Conservation (phyloP, 306 rosid species). For the Prunus padus region DNA sequence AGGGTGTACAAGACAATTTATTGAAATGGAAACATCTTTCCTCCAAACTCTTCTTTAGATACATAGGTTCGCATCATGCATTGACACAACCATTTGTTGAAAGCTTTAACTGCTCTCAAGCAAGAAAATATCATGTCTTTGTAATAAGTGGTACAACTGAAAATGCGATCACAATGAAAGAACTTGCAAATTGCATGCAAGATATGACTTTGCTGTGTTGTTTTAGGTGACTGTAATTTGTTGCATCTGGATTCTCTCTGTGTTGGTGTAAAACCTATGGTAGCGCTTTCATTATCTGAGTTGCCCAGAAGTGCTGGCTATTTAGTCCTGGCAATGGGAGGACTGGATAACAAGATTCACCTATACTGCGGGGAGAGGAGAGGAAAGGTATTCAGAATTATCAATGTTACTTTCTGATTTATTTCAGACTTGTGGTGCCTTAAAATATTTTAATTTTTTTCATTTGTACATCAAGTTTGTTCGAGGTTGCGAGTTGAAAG, state of each 20-base stretch:
- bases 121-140: neutral
- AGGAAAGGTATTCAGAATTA: slow-evolving; percentile 58
- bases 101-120: neutral
- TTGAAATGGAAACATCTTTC: neutral
- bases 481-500: slow-evolving; percentile 82
- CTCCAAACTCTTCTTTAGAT: neutral
- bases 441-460: slow-evolving; percentile 17
- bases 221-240: slow-evolving; percentile 73
- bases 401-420: slow-evolving; percentile 19
- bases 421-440: slow-evolving; percentile 6
- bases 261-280: slow-evolving; percentile 84
- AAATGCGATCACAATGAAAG: neutral
- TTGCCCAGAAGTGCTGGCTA: slow-evolving; percentile 69
- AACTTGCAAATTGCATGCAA: neutral
- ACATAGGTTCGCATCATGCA: neutral
- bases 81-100: neutral
- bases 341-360: slow-evolving; percentile 92
- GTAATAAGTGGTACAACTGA: neutral
- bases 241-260: slow-evolving; percentile 58
- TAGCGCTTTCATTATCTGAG: slow-evolving; percentile 75
- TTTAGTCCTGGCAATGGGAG: slow-evolving; percentile 89
- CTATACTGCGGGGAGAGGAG: slow-evolving; percentile 78
- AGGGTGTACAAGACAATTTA: neutral
- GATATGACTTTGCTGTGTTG: neutral
- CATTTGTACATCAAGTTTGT: slow-evolving; percentile 51